A percentile compares a stretch with the other conserved stretches of the same genome.
These are phyloP conservation scores for Globisporangium paroecandrum DNA, from an alignment of 352 stramenopile genomes.

Conservation along the genomic window DNA sequence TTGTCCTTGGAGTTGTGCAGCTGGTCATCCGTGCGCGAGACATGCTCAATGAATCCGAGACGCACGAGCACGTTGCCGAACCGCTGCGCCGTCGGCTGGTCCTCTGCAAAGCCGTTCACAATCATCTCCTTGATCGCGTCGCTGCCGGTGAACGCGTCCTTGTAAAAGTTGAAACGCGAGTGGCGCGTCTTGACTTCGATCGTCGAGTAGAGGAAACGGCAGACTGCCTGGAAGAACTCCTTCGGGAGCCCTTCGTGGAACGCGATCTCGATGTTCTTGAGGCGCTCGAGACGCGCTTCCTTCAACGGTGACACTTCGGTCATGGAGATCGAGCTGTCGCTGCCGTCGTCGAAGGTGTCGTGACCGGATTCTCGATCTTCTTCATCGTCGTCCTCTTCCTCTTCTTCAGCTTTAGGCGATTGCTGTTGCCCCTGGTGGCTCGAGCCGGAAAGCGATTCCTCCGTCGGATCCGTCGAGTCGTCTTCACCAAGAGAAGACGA, in stretches of 20 bases:
- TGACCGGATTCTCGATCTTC: constrained; percentile 26
- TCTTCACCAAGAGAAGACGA: constrained; percentile 40
- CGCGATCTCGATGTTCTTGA: constrained; percentile 72
- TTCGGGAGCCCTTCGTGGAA: constrained; percentile 78
- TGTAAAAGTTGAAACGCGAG: constrained; percentile 85
- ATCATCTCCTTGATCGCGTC: constrained; percentile 77
- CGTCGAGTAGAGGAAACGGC: constrained; percentile 67
- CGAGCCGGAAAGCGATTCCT: constrained; percentile 23
- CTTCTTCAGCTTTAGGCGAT: not conserved
- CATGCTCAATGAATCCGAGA: constrained; percentile 82
- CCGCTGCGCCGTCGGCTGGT: constrained; percentile 60
- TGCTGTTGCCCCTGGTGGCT: constrained; percentile 20
- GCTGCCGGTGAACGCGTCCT: constrained; percentile 77
- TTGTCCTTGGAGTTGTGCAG: constrained; percentile 83
- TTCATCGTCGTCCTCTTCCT: constrained; percentile 31
- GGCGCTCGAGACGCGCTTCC: constrained; percentile 59
- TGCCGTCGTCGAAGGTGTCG: constrained; percentile 28
- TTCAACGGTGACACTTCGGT: constrained; percentile 56
- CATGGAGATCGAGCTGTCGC: constrained; percentile 43
- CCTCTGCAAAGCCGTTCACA: constrained; percentile 70
- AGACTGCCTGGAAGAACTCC: constrained; percentile 75
- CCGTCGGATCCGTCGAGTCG: constrained; percentile 30
- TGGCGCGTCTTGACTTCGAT: constrained; percentile 82
- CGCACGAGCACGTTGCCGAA: constrained; percentile 80
- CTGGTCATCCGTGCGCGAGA: constrained; percentile 69